These are phyloP conservation scores for Fusarium sacchari DNA, from an alignment of 2,329 filamentous ascomycete genomes.

Conservation along the genomic window DNA sequence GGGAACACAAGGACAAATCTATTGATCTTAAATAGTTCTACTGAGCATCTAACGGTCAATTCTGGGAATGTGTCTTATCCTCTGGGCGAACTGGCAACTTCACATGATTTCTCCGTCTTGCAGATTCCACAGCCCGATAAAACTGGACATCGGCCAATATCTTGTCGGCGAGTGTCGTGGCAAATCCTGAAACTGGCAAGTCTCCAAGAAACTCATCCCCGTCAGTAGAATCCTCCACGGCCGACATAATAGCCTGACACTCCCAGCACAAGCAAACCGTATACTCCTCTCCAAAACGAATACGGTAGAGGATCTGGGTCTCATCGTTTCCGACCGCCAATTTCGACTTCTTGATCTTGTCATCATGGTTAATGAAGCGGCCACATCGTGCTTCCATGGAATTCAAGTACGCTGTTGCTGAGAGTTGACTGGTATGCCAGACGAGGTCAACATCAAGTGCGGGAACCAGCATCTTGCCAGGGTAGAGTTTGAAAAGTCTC, in stretches of 20 bases:
- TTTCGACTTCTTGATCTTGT: constrained; percentile 27
- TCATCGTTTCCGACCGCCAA: constrained; percentile 17
- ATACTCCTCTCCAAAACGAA: constrained; percentile 32
- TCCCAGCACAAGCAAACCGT: constrained; percentile 36
- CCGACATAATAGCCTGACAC: constrained; percentile 33
- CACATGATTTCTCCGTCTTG: constrained; percentile 24
- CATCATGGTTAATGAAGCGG: constrained; percentile 44
- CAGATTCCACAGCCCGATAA: constrained; percentile 24
- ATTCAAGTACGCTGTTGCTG: constrained; percentile 41
- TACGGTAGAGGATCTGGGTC: constrained; percentile 28
- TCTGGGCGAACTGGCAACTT: constrained; percentile 11
- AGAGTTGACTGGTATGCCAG: constrained; percentile 56
- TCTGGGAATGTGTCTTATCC: background rate
- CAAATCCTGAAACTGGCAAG: background rate
- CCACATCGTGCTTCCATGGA: constrained; percentile 29
- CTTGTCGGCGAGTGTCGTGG: background rate
- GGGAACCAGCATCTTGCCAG: constrained; percentile 48
- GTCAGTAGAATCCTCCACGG: constrained; percentile 16
- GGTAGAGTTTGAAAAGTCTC: constrained; percentile 50
- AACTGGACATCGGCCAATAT: constrained; percentile 16
- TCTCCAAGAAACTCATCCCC: background rate
- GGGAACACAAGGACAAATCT: background rate
- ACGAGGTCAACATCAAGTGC: constrained; percentile 54
- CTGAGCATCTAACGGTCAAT: background rate
- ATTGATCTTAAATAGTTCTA: background rate